These are phyloP conservation scores for Lactarius tabidus DNA, from an alignment of 768 basidiomycete genomes.

Conservation along the genomic window DNA sequence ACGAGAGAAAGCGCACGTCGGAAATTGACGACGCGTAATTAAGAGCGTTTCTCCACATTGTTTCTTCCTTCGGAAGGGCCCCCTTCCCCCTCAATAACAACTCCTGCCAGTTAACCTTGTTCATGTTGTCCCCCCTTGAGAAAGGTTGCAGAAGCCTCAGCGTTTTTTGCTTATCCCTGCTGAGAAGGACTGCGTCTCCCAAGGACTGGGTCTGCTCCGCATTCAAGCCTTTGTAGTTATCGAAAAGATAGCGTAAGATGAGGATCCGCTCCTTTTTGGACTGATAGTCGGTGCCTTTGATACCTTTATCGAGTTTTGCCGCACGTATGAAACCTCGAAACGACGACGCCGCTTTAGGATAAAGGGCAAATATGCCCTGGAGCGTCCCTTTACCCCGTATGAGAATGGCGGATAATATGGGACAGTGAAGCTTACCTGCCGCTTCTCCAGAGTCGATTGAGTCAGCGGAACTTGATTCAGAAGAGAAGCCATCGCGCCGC, in stretches of 20 bases:
- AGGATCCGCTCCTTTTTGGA: constrained; percentile 10
- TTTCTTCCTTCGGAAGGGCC: not conserved
- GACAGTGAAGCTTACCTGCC: not conserved
- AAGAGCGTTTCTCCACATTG: constrained; percentile 4
- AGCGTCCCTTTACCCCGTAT: not conserved
- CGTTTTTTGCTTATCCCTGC: not conserved
- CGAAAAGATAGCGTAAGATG: constrained; percentile 2
- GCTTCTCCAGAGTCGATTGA: not conserved
- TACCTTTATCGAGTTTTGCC: constrained; percentile 7
- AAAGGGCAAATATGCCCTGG: constrained; percentile 1
- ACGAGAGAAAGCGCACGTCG: constrained; percentile 19
- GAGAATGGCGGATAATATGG: not conserved
- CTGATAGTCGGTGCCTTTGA: not conserved
- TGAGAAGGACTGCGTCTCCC: not conserved
- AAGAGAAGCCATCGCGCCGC: constrained; percentile 5
- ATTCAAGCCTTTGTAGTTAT: not conserved
- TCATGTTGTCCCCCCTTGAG: not conserved
- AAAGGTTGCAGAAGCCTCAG: not conserved
- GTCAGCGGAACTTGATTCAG: not conserved
- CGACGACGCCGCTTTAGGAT: not conserved
- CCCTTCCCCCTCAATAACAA: not conserved
- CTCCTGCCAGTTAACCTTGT: not conserved
- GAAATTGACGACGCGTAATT: not conserved
- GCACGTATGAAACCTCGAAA: not conserved
- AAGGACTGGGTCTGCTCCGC: not conserved